Evolutionary conservation across 2,329 filamentous ascomycete genomes (phyloP), one percentile per base, ranked within the genome.

Genomic region (Aspergillus flavus): DNA sequence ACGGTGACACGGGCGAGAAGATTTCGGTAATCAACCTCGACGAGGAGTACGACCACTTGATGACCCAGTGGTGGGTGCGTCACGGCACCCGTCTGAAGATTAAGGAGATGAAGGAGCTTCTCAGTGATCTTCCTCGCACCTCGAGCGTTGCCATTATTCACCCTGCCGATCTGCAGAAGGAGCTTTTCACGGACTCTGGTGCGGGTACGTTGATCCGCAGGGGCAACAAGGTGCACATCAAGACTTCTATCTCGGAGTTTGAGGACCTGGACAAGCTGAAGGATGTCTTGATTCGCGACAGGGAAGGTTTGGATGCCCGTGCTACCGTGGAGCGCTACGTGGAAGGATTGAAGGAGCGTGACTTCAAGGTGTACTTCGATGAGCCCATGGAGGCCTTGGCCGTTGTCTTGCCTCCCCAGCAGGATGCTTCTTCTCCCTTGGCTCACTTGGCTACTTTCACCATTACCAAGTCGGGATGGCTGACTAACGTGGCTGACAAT

Each of bases 91-190:
- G 94, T 66, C 85, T 98, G 68, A 99, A 99, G 89, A 98, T 99
- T 79, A 92, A 91, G 81, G 93, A 99, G 82, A 96, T 96, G 81
- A 96, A 97, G 84, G 93, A 96, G 63, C 86, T 99, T 32, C 83
- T 99, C 58, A 92, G 93, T 71, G 90, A 91, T 57, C 87, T 99
- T 21, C 95, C 95, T 58, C 90, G 92, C 71, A 94, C 92, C 61
- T 97, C 94, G 21, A 96, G 92, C 72, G 94, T 99, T 57, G 95
- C 95, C 65, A 98, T 99, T 73, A 99, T 98, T 71, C 94, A 98
- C 80, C 94, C 95, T 2, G 93, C 92, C 68, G 94, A 96, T 77
- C 85, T 99, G 50, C 94, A 98, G 81, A 97, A 96, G 82, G 95
- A 99, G 79, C 83, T 98, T 6, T 97, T 98, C 80, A 98, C 94